Evolutionary conservation across 805 yeast species (phyloP).

Genomic region (Cyberlindnera samutprakarnensis): DNA sequence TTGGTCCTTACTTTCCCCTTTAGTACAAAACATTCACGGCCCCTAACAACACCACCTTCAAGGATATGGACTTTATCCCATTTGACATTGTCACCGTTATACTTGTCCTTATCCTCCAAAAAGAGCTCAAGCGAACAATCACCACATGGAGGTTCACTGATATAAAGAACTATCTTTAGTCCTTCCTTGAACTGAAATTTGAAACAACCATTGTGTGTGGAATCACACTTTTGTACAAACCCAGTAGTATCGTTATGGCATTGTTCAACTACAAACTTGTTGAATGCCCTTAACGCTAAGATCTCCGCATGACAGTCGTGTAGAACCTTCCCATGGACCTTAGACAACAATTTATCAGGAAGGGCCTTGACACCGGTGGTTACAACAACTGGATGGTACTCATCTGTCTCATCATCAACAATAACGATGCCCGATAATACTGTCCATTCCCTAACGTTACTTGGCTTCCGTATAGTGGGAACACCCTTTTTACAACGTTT

Average conservation of each 20-base stretch:
- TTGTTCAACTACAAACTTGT: slow-evolving; percentile 25
- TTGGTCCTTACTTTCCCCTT: slow-evolving; percentile 78
- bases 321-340: slow-evolving; percentile 50
- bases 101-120: slow-evolving; percentile 23
- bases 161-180: slow-evolving; percentile 47
- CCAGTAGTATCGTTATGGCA: slow-evolving; percentile 10
- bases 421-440: slow-evolving; percentile 66
- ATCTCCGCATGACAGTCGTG: slow-evolving; percentile 94
- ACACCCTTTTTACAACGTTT: slow-evolving; percentile 34
- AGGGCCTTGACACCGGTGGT: slow-evolving; percentile 81
- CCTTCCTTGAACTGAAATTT: slow-evolving; percentile 27
- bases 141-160: slow-evolving; percentile 86
- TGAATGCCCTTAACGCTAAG: slow-evolving; percentile 63
- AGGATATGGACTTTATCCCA: slow-evolving; percentile 12
- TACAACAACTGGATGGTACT: slow-evolving; percentile 25
- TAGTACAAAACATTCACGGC: slow-evolving; percentile 49
- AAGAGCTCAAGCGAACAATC: slow-evolving; percentile 63
- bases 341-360: slow-evolving; percentile 43
- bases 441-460: slow-evolving; percentile 75
- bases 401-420: slow-evolving; percentile 1
- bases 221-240: slow-evolving; percentile 4
- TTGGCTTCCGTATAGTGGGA: slow-evolving; percentile 53
- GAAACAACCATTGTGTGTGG: not conserved
- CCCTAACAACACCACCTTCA: slow-evolving; percentile 37
- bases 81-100: too few relatives aligned